Evolutionary conservation across 2,329 filamentous ascomycete species (phyloP).

Genomic region (Botrytis porri): DNA sequence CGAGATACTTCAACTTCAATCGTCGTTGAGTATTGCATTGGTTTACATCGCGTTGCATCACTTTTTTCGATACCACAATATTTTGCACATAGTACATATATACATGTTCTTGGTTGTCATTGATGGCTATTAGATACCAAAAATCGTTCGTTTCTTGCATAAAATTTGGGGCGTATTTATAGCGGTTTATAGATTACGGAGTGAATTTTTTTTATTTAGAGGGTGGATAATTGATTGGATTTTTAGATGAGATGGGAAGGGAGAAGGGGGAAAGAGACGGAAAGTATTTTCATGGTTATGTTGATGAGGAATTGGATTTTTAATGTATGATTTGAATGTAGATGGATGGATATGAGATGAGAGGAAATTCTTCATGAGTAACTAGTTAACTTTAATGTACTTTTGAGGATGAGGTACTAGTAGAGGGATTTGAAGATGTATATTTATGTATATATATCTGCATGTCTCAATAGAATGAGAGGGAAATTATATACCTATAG

Average conservation of each 20-base stretch:
- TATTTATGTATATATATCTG: neutral
- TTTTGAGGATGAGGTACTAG: neutral
- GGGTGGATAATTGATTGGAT: neutral
- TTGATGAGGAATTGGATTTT: neutral
- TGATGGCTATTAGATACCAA: neutral
- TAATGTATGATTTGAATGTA: neutral
- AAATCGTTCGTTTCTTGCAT: neutral
- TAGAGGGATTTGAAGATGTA: neutral
- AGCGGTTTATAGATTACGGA: neutral
- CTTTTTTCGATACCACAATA: neutral
- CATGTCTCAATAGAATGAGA: neutral
- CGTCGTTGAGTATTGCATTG: constrained; percentile 37
- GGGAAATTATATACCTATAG: neutral
- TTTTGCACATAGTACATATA: neutral
- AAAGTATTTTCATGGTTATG: neutral
- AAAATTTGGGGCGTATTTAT: neutral
- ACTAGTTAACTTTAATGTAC: neutral
- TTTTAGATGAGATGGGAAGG: neutral
- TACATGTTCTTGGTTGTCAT: neutral
- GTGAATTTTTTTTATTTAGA: neutral
- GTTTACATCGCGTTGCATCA: neutral
- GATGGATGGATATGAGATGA: neutral
- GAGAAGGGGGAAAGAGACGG: neutral
- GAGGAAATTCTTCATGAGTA: neutral
- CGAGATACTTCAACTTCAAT: constrained; percentile 46